Evolutionary conservation across 2,329 filamentous ascomycete genomes (phyloP), one percentile per base, ranked within the genome.

Genomic region (Fusarium coicis): DNA sequence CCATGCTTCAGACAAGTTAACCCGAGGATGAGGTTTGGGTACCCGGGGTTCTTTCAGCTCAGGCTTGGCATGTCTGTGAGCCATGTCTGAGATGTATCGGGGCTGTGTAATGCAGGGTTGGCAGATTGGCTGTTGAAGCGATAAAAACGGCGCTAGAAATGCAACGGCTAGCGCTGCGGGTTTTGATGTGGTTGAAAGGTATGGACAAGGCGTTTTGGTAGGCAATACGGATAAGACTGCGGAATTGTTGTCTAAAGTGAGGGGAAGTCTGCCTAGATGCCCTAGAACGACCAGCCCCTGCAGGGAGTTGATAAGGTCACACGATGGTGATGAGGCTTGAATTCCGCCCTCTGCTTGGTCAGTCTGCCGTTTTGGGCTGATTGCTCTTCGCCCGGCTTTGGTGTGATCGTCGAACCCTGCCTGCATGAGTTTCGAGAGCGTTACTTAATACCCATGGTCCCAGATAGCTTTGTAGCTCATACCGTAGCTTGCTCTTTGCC

Each of bases 371-470:
- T 62, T 52, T 52, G 63, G 67, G 34, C 53, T 61, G 37, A 66
- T 65, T 63, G 63, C 72, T 75, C 56, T 53, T 32, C 66, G 72
- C 74, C 75, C 70, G 74, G 70, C 66, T 72, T 63, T 72, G 70
- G 74, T 75, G 66, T 49, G 53, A 63, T 67, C 44, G 55, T 57
- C 34, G 19, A 54, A 55, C 52, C 56, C 59, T 72, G 65, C 62
- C 55, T 50, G 23, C 15, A 49, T 55, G 46, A 44, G 32, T 34
- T 34, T 21, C 32, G 68, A 55, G 65, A 61, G 68, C 68, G 70
- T 74, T 78, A 75, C 76, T 77, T 77, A 77, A 77, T 70, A 57
- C 59, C 50, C 61, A 60, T 52, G 21, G 59, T 46, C 75, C 75
- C 74, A 62, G 65, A 46, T 54, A 28, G 26, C 57, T 47, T 47